Evolutionary conservation across 23 red algal species (phyloP).

Genomic region (Gracilaria caudata): DNA sequence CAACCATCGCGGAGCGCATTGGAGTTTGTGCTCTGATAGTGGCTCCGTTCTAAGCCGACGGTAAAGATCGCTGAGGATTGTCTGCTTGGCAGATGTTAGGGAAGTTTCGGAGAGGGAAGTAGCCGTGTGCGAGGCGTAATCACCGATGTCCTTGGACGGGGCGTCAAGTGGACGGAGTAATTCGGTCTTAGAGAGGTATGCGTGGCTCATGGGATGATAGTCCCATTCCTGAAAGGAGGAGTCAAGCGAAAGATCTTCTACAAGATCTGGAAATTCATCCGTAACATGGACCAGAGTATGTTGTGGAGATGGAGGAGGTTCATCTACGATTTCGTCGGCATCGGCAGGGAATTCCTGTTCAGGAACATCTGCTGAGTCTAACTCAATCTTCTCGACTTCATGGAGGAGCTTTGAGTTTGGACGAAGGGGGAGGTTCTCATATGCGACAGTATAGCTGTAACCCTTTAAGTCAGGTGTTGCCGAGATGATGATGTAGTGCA

Average conservation of each 20-base stretch:
- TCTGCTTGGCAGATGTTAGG: neutral
- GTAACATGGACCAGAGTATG: neutral
- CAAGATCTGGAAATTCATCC: neutral
- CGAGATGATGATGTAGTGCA: neutral
- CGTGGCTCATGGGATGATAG: neutral
- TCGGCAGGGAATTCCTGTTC: neutral
- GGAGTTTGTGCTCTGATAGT: neutral
- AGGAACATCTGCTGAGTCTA: neutral
- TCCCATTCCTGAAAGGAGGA: neutral
- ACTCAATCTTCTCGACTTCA: neutral
- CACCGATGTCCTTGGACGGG: slow-evolving; percentile 8
- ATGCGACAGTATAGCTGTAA: neutral
- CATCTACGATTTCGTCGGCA: neutral
- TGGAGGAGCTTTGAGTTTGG: neutral
- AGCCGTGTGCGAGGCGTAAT: neutral
- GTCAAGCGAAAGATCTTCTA: neutral
- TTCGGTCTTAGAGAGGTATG: neutral
- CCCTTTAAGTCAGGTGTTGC: neutral
- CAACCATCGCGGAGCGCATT: neutral
- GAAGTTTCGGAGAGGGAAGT: neutral
- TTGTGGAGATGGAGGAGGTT: neutral
- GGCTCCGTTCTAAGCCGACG: neutral
- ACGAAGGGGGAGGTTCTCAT: slow-evolving; percentile 12
- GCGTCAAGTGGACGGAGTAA: neutral
- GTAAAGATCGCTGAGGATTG: neutral